Evolutionary conservation across 2,329 filamentous ascomycete species (phyloP).

Genomic region (Aureobasidium sp.): DNA sequence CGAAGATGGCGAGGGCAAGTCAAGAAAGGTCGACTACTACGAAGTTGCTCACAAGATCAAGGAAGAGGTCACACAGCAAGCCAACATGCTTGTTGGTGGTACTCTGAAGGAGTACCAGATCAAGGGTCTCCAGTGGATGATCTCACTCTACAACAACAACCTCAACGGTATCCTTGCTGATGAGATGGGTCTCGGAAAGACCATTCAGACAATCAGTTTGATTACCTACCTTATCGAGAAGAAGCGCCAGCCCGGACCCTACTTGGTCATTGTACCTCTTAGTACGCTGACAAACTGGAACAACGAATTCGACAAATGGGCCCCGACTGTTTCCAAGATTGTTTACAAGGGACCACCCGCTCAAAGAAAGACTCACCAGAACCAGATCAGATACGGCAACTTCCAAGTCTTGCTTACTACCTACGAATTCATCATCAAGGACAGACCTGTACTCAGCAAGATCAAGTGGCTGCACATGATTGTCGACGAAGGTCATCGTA

Average conservation of each 20-base stretch:
- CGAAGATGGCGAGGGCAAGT: constrained; percentile 56
- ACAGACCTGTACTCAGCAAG: constrained; percentile 87
- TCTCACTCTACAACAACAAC: constrained; percentile 99
- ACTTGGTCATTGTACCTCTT: constrained; percentile 90
- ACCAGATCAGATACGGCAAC: constrained; percentile 84
- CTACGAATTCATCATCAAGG: constrained; percentile 99
- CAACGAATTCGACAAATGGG: constrained; percentile 98
- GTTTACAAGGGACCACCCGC: constrained; percentile 96
- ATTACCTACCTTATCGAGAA: constrained; percentile 95
- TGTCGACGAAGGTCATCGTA: constrained; percentile 96
- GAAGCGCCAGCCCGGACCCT: constrained; percentile 86
- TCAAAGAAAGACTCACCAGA: constrained; percentile 78
- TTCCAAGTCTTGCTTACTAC: constrained; percentile 97
- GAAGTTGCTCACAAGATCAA: constrained; percentile 93
- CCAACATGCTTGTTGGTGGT: constrained; percentile 80
- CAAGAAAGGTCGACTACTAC: constrained; percentile 93
- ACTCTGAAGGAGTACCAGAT: constrained; percentile 94
- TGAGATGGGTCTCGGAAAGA: constrained; percentile 99
- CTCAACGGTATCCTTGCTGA: constrained; percentile 97
- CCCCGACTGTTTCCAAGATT: constrained; percentile 72
- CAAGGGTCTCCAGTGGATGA: constrained; percentile 99
- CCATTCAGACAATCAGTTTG: constrained; percentile 96
- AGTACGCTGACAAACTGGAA: constrained; percentile 99
- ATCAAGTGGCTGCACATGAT: constrained; percentile 99
- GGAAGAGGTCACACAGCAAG: constrained; percentile 80